phyloP scores from a whole-genome alignment of 768 basidiomycete genomes.

The Macrolepiota fuliginosa region DNA sequence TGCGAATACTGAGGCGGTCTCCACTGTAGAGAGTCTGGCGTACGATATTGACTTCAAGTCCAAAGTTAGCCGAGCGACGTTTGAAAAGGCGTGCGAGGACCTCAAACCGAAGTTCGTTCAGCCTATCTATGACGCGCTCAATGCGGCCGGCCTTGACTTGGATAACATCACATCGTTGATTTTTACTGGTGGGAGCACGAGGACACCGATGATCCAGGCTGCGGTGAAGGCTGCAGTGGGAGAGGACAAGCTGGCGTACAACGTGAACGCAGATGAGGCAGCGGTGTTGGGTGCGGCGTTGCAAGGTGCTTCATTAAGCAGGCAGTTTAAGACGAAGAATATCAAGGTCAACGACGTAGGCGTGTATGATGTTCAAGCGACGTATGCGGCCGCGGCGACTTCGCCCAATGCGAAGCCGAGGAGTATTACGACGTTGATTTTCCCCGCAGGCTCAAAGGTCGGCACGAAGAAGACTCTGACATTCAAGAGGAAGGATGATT shows the following conservation, averaged over 20 bases:
- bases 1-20: conserved; percentile 80
- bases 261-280: conserved; percentile 97
- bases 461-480: conserved; percentile 85
- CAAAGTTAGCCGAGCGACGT: conserved; percentile 72
- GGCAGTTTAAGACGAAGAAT: conserved; percentile 94
- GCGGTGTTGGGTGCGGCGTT: conserved; percentile 92
- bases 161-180: conserved; percentile 84
- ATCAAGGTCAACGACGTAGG: conserved; percentile 79
- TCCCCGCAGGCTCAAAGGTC: conserved; percentile 72
- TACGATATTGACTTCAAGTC: conserved; percentile 90
- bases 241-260: conserved; percentile 86
- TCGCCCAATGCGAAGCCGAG: conserved; percentile 49
- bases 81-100: conserved; percentile 74
- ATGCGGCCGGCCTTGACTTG: conserved; percentile 61
- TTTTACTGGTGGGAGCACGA: conserved; percentile 86
- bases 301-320: conserved; percentile 83
- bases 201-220: conserved; percentile 89
- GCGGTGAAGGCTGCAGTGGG: conserved; percentile 79
- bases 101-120: conserved; percentile 59
- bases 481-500: conserved; percentile 83
- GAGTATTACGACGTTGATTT: conserved; percentile 73
- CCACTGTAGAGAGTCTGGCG: conserved; percentile 85
- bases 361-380: conserved; percentile 74
- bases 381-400: conserved; percentile 66
- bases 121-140: conserved; percentile 75